Evolutionary conservation across 306 rosid genomes (phyloP), one percentile per base, ranked within the genome.

Genomic region (Cicer pinnatifidum): DNA sequence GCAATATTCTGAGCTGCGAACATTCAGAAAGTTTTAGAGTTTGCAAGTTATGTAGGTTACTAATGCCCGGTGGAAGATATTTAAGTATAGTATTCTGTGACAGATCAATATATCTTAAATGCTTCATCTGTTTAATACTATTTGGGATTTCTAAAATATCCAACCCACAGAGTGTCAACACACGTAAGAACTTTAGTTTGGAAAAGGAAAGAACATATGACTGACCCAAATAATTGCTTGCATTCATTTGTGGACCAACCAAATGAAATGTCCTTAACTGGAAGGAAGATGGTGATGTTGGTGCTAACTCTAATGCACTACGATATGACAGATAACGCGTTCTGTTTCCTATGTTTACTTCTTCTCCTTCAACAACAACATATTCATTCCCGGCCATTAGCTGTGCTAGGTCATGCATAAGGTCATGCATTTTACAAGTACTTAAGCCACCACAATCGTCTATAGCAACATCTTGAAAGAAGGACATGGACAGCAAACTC

Each of bases 321-420:
- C 8, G 38, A 74, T 45, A 80, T 4, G 74, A 79, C 50, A 72
- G 8, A 63, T 53, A 60, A 15, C 82, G 77, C n/a, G 9, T 58
- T 70, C 43, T n/a, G 59, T 6, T 0, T 9, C 9, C 8, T 0
- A 72, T 50, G 23, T 16, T 1, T 2, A 8, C 17, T 5, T 16
- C n/a, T 11, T 38, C 23, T 50, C 7, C 54, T 9, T 41, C 54
- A 39, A 45, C 6, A 33, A 28, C 15, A 0, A 6, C 6, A 19
- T 41, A 64, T 35, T 75, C 74, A 0, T 8, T n/a, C 11, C 82
- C 72, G 7, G n/a, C 67, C 13, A 80, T 66, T 1, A 9, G 33
- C 4, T 0, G 33, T 72, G 88, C 77, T 10, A 87, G 76, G 40
- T 82, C 85, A 79, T 82, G 82, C 38, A 87, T 80, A 11, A 78